phyloP scores from a whole-genome alignment of 2,329 filamentous ascomycete species.

The Zymoseptoria tritici region DNA sequence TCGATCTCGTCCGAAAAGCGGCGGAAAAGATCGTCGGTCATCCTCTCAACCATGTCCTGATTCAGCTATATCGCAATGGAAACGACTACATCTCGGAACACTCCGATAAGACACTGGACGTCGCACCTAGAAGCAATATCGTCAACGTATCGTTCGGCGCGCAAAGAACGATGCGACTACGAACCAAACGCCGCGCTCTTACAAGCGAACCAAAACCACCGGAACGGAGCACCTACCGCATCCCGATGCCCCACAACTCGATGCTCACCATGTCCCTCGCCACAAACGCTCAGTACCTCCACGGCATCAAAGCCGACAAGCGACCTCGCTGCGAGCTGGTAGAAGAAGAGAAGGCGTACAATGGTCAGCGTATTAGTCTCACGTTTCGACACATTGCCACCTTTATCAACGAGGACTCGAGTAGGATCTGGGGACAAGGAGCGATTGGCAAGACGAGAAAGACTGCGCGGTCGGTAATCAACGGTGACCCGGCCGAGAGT shows the following conservation, averaged over 20 bases:
- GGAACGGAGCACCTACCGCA: conserved; percentile 53
- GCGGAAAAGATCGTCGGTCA: conserved; percentile 72
- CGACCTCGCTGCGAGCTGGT: conserved; percentile 61
- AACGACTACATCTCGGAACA: conserved; percentile 93
- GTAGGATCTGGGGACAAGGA: conserved; percentile 84
- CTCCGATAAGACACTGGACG: conserved; percentile 93
- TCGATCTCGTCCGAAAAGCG: conserved; percentile 58
- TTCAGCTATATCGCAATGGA: conserved; percentile 86
- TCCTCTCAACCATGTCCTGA: conserved; percentile 79
- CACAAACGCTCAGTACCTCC: conserved; percentile 83
- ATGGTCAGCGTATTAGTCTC: conserved; percentile 75
- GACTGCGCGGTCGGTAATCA: conserved; percentile 57
- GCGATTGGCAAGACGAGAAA: conserved; percentile 60
- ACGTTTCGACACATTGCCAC: conserved; percentile 89
- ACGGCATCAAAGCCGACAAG: conserved; percentile 86
- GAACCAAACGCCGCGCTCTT: conserved; percentile 59
- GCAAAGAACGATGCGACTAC: conserved; percentile 79
- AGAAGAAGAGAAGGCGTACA: conserved; percentile 61
- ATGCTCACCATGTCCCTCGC: conserved; percentile 72
- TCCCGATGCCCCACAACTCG: conserved; percentile 78
- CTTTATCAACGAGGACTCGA: conserved; percentile 60
- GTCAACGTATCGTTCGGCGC: conserved; percentile 93
- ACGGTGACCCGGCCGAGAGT: conserved; percentile 59
- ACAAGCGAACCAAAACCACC: not conserved
- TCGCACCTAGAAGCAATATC: conserved; percentile 71